These are phyloP conservation scores for Straminergon stramineum DNA, from an alignment of 225 moss, liverwort and hornwort genomes.

Conservation along the genomic window DNA sequence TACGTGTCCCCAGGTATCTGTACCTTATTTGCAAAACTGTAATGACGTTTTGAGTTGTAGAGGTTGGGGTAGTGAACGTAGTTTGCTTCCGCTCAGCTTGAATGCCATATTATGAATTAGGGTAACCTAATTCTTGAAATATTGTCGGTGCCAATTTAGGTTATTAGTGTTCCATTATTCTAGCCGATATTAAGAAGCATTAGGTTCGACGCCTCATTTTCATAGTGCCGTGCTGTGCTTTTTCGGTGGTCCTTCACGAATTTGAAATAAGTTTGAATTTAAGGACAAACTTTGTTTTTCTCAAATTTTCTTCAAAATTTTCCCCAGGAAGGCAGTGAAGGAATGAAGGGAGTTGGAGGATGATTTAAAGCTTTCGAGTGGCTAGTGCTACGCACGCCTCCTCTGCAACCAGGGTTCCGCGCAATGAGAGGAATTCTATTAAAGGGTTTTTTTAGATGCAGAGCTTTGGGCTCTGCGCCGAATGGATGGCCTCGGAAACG, in stretches of 20 bases:
- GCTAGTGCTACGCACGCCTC: background rate
- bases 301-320: background rate
- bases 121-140: background rate
- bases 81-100: background rate
- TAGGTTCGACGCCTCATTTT: background rate
- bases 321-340: background rate
- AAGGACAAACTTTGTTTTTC: background rate
- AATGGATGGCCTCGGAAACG: constrained; percentile 24
- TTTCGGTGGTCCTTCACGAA: background rate
- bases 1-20: background rate
- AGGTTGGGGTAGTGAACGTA: background rate
- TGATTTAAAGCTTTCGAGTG: background rate
- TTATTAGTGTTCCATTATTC: background rate
- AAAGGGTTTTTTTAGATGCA: constrained; percentile 26
- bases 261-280: background rate
- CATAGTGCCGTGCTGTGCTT: background rate
- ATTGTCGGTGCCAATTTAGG: background rate
- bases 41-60: background rate
- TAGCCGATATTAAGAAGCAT: background rate
- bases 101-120: background rate
- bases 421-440: constrained; percentile 31
- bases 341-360: background rate
- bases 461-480: constrained; percentile 3
- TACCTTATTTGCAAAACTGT: background rate
- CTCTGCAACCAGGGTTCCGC: background rate